Base-by-base conservation (phyloP, 768 basidiomycete genomes). In the Russula abietina region DNA sequence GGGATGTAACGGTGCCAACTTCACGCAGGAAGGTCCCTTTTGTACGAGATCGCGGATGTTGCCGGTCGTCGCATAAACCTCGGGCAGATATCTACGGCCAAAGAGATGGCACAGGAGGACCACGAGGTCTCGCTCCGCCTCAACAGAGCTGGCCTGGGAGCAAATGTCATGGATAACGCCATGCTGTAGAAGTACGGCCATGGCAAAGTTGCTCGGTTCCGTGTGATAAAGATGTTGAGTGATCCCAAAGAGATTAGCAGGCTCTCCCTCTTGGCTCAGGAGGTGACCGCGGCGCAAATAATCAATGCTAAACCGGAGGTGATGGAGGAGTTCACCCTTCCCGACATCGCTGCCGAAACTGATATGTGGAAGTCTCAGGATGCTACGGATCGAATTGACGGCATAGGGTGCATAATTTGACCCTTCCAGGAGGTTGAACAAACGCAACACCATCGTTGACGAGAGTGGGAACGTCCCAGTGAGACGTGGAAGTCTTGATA, bases 151-250 rank as follows among this genome's bases (percentile, higher is more conserved):
- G 11, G 67, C 22, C 56, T 82, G 76, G 19, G 68, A 66, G 71
- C 85, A 85, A 38, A 89, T 79, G 0, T 73, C 66, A 70, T 88
- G 88, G 11, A 89, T 58, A 53, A 82, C 77, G 8, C 87, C 87
- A 4, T 74, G 74, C 38, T 81, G 81, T 49, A 89, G 72, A 17
- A 89, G 76, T 1, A 78, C 70, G 10, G 86, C 80, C 2, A 89
- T 72, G 0, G 87, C 87, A 43, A 89, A 77, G 71, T 88, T 89
- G 73, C 80, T 82, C 1, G 88, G 87, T 70, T 89, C 87, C 1
- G 82, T 81, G 67, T 86, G 83, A 75, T 84, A 84, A 32, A 85
- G 73, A 63, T 82, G 83, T 1, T 81, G 75, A 0, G 81, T 80
- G 11, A 85, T 73, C 0, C 77, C 80, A 61, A 80, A 83, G 7